Conservation (phyloP, 176 grass and related monocot genomes). For the Aegilops bicornis region DNA sequence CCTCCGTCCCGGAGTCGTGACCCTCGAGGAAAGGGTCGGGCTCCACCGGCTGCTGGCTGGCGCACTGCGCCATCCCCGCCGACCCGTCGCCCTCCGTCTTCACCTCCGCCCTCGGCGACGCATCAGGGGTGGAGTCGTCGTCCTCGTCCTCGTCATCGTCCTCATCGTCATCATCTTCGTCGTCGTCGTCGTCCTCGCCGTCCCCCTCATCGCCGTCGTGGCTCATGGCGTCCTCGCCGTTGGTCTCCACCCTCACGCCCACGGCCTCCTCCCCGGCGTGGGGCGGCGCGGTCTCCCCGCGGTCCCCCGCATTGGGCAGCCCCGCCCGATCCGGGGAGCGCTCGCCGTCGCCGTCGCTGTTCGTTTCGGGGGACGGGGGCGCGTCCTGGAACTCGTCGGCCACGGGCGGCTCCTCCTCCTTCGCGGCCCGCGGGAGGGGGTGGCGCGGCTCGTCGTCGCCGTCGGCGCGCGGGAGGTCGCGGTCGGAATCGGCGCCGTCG, state of each 20-base stretch:
- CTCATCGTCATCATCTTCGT: neutral
- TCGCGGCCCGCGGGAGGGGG: neutral
- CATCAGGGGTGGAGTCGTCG: constrained; percentile 52
- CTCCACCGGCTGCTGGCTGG: constrained; percentile 42
- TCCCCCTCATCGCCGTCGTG: constrained; percentile 46
- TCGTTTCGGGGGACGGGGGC: constrained; percentile 13
- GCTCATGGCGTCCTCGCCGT: constrained; percentile 42
- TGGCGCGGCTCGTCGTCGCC: constrained; percentile 33
- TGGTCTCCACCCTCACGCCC: constrained; percentile 31
- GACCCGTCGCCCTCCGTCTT: constrained; percentile 46
- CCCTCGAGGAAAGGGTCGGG: constrained; percentile 74
- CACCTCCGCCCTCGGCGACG: constrained; percentile 40
- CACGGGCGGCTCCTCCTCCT: constrained; percentile 35
- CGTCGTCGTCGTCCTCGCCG: constrained; percentile 41
- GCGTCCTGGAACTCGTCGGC: constrained; percentile 22
- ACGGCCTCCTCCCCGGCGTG: constrained; percentile 22
- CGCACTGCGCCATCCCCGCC: constrained; percentile 27
- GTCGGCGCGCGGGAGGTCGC: constrained; percentile 30
- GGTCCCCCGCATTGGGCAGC: constrained; percentile 26
- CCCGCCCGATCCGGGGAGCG: constrained; percentile 42
- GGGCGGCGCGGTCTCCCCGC: neutral
- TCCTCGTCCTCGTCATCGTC: constrained; percentile 17
- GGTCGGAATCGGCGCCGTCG: constrained; percentile 35
- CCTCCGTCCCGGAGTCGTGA: constrained; percentile 86
- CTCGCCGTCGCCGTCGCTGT: constrained; percentile 37